Evolutionary conservation across 2,329 filamentous ascomycete species (phyloP).

Genomic region (Aspergillus sp.): DNA sequence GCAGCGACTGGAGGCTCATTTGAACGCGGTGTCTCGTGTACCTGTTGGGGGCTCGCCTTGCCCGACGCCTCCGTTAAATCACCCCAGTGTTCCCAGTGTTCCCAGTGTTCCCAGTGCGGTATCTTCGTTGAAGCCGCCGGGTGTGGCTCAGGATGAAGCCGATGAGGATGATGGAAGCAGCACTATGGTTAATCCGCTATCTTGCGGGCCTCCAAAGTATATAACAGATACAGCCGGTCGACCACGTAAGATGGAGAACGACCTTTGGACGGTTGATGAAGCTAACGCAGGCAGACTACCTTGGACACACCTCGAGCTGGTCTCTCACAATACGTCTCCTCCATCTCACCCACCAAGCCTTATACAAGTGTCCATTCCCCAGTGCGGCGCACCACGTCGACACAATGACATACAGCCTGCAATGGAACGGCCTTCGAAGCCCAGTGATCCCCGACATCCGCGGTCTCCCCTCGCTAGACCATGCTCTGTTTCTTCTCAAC

Average conservation of each 20-base stretch:
- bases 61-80: no score
- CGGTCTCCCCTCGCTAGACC: constrained; percentile 1
- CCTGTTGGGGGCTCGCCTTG: background rate
- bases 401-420: background rate
- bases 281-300: background rate
- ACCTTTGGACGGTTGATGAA: no score
- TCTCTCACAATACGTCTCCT: constrained; percentile 5
- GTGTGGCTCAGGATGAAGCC: background rate
- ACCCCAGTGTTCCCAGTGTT: no score
- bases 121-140: background rate
- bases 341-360: constrained; percentile 2
- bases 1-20: background rate
- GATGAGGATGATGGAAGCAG: background rate
- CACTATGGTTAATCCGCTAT: constrained; percentile 5
- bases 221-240: constrained; percentile 1
- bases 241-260: background rate
- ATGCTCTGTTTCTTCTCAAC: constrained; percentile 4
- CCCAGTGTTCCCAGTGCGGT: no score
- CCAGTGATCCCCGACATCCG: background rate
- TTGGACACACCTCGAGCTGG: constrained; percentile 9
- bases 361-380: constrained; percentile 6
- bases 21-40: background rate
- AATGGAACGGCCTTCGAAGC: constrained; percentile 1
- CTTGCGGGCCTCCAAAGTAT: constrained; percentile 4
- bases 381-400: constrained; percentile 2